Base-by-base conservation (phyloP, 2,329 filamentous ascomycete species). In the Eutypella sp. region DNA sequence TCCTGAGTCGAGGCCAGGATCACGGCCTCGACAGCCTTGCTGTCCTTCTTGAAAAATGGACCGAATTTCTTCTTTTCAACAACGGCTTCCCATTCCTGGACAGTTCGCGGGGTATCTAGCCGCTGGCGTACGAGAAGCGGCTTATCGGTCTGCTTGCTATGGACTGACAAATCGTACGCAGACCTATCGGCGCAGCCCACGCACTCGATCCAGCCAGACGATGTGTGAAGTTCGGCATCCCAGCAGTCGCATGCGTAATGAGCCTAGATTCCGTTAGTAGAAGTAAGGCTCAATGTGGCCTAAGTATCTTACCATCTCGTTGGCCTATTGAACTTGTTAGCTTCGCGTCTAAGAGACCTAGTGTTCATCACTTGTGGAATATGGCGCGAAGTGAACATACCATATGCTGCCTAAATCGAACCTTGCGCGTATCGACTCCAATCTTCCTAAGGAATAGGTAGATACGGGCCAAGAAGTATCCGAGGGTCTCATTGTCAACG, bases 351-450 rank as follows among this genome's bases (percentile, higher is more conserved):
- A 16, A 22, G 23, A 13, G 16, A n/a, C 27, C 13, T 11, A 29
- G 18, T 9, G n/a, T 9, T 5, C 11, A 39, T 20, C 11, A 15
- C 18, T 7, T 13, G 34, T 39, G n/a, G 13, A 25, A 2, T 24
- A 22, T 15, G 16, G 1, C n/a, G n/a, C n/a, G 33, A 44, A 47
- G 46, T 27, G 47, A 41, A 34, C 52, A 52, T 22, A 48, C 56
- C 91, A 99, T 96, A 71, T 99, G 93, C 70, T 99, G 93, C 61
- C 93, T 83, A 79, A 97, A 97, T 44, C 93, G 87, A 58, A 97
- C 80, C 76, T 97, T 99, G 55, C 74, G 79, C 64, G 82, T 75
- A 65, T 97, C 92, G 40, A 95, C 78, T 63, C 93, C 93, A 57
- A 99, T 85, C 69, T 85, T 90, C 61, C 86, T 68, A 56, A 97